phyloP scores from a whole-genome alignment of 306 rosid genomes.

The Senna tora region DNA sequence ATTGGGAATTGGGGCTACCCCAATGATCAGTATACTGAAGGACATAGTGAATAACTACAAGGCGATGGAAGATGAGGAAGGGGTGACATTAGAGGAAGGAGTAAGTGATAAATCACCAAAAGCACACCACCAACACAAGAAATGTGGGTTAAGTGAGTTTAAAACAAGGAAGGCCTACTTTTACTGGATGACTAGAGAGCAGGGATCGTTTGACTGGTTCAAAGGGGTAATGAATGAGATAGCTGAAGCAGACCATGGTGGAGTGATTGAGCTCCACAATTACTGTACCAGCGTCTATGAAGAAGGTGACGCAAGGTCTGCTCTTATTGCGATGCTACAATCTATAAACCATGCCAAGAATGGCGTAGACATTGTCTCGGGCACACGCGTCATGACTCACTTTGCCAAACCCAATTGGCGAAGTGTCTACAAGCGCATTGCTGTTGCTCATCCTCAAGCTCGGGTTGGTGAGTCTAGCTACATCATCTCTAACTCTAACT shows the following conservation, averaged over 20 bases:
- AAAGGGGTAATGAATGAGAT: conserved; percentile 71
- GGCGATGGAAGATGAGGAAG: conserved; percentile 55
- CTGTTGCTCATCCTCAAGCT: conserved; percentile 49
- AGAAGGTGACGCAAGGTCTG: conserved; percentile 81
- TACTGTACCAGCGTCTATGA: conserved; percentile 78
- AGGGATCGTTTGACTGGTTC: conserved; percentile 74
- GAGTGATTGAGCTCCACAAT: conserved; percentile 65
- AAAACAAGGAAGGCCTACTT: conserved; percentile 59
- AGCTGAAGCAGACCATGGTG: conserved; percentile 56
- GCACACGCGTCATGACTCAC: conserved; percentile 66
- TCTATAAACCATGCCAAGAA: conserved; percentile 65
- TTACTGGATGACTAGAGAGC: conserved; percentile 74
- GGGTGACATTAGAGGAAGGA: conserved; percentile 41
- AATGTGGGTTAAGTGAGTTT: conserved; percentile 26
- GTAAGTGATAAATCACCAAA: conserved; percentile 31
- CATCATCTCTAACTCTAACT: conserved; percentile 19
- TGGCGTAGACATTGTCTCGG: conserved; percentile 69
- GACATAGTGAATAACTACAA: conserved; percentile 59
- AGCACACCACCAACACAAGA: conserved; percentile 10
- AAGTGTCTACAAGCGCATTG: conserved; percentile 63
- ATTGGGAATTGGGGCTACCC: conserved; percentile 72
- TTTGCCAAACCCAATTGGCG: conserved; percentile 79
- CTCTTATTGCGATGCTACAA: conserved; percentile 72
- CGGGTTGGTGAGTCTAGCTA: conserved; percentile 65
- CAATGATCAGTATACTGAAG: conserved; percentile 72